Evolutionary conservation across 805 yeast genomes (phyloP), one percentile per base, ranked within the genome.

Genomic region (Lipomyces oligophaga): DNA sequence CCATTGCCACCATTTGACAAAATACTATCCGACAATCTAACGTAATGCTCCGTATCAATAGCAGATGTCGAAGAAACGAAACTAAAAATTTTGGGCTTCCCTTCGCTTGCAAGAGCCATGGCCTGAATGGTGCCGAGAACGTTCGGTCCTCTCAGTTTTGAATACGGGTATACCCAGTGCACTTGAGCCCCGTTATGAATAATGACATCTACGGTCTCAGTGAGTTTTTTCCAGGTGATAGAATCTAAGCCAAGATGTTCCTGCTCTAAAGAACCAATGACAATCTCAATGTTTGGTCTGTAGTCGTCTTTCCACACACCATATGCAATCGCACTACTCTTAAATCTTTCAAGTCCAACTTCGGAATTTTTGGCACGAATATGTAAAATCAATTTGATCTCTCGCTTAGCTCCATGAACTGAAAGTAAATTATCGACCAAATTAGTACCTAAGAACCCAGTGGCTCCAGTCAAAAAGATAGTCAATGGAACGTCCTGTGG

Each of bases 121-220:
- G 88, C 86, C 60, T 89, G 85, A 49, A 90, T 68, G 0, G 97
- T 84, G 35, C 95, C 80, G 48, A 89, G 69, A 26, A 94, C 98
- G 62, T 93, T 93, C 27, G 97, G 93, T 57, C 86, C 96, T 59
- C 97, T 79, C 60, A 93, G 72, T 56, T 85, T 85, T 38, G 83
- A 70, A 68, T 93, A 93, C 22, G 98, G 97, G 65, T 85, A 93
- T 1, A 89, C 96, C 99, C 99, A 93, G 66, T 93, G 98, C 31
- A 93, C 99, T 52, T 89, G 73, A 15, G 99, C 99, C 71, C 97
- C 98, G 59, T 93, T 93, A 67, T 93, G 99, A 52, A 93, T 78
- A 42, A 93, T 80, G 3, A 82, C 81, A 65, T 94, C 98, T 47
- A 90, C 72, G 1, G 71, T 67, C 13, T 76, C 66, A 7, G 79